Evolutionary conservation across 1,284 basidiomycete species (phyloP), one percentile per base, ranked within the genome.

Genomic region (Cutaneotrichosporon cavernicola): DNA sequence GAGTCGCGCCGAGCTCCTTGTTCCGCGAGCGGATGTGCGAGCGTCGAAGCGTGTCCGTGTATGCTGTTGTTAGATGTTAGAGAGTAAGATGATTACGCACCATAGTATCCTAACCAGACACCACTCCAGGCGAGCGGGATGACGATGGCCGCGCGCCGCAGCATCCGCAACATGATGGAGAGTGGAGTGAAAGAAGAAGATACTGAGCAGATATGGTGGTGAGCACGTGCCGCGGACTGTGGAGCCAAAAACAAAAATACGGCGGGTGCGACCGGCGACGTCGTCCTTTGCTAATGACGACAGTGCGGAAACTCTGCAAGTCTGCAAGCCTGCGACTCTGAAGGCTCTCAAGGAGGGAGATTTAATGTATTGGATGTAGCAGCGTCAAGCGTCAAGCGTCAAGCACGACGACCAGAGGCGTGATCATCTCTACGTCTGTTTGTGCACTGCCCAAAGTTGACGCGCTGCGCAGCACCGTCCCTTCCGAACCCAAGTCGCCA

Each of bases 41-140:
- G 59, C 78, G 70, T 4, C 78, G 74, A 4, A 76, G 36, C 14
- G 76, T 77, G 65, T 80, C 78, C 65, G 78, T 80, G 63, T 79
- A 79, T n/a, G 76, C 77, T 80, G 63, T 0, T 2, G 56, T 46
- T 22, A 46, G 56, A 26, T 2, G 56, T 46, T 22, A 46, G 56
- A 26, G 4, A 22, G 13, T 10, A n/a, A 32, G 18, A 11, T 16
- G 50, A 34, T 34, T 26, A 68, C 72, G 62, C 62, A 75, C 77
- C 74, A 60, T 80, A 80, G 63, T 80, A 80, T 5, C 71, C 74
- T 5, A 77, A 65, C 78, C 78, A 80, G 10, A 67, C 75, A 30
- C 74, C 73, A 3, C 76, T 77, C 69, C 72, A 80, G 6, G 74
- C 74, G 7, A 80, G 65, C 8, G 78, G 75, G n/a, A 76, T 65